Evolutionary conservation across 2,329 filamentous ascomycete species (phyloP).

Genomic region (Calonectria montana): DNA sequence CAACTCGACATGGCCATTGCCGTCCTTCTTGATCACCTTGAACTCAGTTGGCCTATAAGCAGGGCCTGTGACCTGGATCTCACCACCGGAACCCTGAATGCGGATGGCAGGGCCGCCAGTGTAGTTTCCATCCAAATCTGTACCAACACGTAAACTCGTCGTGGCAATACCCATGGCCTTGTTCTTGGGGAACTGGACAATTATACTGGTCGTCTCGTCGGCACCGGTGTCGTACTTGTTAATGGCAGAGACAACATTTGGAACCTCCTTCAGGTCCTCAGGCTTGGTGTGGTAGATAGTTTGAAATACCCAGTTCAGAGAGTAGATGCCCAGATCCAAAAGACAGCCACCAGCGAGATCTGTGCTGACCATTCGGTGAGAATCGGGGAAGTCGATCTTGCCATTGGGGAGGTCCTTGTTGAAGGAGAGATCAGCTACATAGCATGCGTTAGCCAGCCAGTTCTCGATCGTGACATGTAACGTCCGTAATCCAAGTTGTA

Average conservation of each 20-base stretch:
- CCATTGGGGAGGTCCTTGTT: constrained; percentile 68
- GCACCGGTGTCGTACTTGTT: constrained; percentile 79
- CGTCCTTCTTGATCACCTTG: constrained; percentile 68
- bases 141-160: constrained; percentile 71
- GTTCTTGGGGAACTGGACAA: constrained; percentile 78
- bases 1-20: constrained; percentile 59
- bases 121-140: constrained; percentile 70
- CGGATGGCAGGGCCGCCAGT: constrained; percentile 75
- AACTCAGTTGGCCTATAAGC: constrained; percentile 77
- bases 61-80: constrained; percentile 82
- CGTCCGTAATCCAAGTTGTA: neutral
- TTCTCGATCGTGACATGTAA: neutral
- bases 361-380: constrained; percentile 83
- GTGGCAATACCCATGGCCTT: constrained; percentile 79
- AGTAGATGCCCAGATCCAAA: constrained; percentile 89
- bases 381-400: constrained; percentile 66
- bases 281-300: constrained; percentile 85
- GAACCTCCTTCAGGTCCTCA: constrained; percentile 73
- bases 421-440: constrained; percentile 69
- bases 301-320: constrained; percentile 91
- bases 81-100: constrained; percentile 83
- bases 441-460: constrained; percentile 18
- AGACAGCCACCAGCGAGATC: constrained; percentile 86
- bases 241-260: constrained; percentile 75
- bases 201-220: constrained; percentile 82